Conservation (phyloP, 176 grass and related monocot genomes). For the Raddia distichophylla region DNA sequence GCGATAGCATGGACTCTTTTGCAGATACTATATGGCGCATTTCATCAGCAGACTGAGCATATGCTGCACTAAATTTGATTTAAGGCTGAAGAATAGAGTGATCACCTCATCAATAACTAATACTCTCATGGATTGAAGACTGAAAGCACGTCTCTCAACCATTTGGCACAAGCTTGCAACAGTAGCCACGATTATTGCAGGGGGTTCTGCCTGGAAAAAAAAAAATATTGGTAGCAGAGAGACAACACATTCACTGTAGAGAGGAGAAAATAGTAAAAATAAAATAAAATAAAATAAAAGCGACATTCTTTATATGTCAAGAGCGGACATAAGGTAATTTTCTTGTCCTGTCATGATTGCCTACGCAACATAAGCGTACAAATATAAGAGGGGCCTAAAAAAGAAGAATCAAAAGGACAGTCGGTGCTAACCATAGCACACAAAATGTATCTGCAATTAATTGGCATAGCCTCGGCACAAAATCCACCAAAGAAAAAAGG, state of each 20-base stretch:
- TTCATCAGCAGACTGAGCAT: not conserved
- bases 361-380: not conserved
- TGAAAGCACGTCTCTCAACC: slow-evolving; percentile 70
- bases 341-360: not conserved
- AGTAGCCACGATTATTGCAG: slow-evolving; percentile 80
- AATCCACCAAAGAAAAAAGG: not conserved
- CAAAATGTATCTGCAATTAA: not conserved
- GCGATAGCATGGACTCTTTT: not conserved
- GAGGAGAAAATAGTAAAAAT: not conserved
- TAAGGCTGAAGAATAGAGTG: not conserved
- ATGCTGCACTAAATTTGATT: not conserved
- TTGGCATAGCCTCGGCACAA: not conserved
- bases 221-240: not conserved
- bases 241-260: not conserved
- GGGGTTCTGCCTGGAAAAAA: slow-evolving; percentile 76
- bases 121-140: slow-evolving; percentile 70
- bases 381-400: not conserved
- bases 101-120: slow-evolving; percentile 87
- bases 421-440: not conserved
- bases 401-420: not conserved
- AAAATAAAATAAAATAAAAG: not conserved
- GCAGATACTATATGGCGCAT: not conserved
- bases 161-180: slow-evolving; percentile 87
- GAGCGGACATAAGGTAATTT: not conserved
- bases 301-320: not conserved